Conservation (phyloP, 495 filamentous ascomycete species). For the Tetracladium setigerum region DNA sequence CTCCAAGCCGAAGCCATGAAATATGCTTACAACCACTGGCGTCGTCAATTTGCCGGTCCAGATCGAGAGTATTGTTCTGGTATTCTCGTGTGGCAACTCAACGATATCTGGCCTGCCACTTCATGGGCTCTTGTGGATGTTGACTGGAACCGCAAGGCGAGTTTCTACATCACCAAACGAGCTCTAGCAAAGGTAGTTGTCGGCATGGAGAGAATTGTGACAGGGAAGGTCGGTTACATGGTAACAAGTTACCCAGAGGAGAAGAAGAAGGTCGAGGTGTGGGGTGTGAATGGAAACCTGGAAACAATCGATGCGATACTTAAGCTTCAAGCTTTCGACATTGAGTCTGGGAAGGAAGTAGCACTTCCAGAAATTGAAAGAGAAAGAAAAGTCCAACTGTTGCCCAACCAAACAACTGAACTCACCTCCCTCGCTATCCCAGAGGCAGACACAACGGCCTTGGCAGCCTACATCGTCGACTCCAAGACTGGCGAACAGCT, state of each 20-base stretch:
- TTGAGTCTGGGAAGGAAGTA: constrained; percentile 52
- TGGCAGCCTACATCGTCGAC: constrained; percentile 42
- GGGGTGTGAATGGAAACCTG: constrained; percentile 54
- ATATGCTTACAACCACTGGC: constrained; percentile 70
- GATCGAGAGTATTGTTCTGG: constrained; percentile 67
- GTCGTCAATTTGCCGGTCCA: constrained; percentile 55
- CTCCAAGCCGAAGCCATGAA: constrained; percentile 73
- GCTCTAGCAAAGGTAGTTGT: constrained; percentile 60
- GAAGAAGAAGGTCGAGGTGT: constrained; percentile 54
- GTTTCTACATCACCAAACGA: constrained; percentile 68
- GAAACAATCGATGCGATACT: constrained; percentile 39
- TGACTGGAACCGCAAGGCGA: constrained; percentile 64
- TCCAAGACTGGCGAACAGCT: constrained; percentile 34
- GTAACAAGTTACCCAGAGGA: constrained; percentile 38
- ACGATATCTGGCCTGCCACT: constrained; percentile 84
- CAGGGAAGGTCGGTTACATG: constrained; percentile 32
- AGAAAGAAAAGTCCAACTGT: constrained; percentile 39
- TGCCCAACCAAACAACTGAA: constrained; percentile 61
- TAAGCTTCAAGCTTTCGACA: constrained; percentile 54
- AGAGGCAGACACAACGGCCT: constrained; percentile 33
- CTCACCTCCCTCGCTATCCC: constrained; percentile 35
- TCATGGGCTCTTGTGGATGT: constrained; percentile 78
- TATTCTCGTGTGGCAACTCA: constrained; percentile 86
- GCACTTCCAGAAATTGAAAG: constrained; percentile 33
- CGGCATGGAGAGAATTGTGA: constrained; percentile 53